A percentile compares a stretch with the other conserved stretches of the same genome.
Evolutionary conservation across 176 grass and related monocot species (phyloP).

Genomic region (Raddia distichophylla): DNA sequence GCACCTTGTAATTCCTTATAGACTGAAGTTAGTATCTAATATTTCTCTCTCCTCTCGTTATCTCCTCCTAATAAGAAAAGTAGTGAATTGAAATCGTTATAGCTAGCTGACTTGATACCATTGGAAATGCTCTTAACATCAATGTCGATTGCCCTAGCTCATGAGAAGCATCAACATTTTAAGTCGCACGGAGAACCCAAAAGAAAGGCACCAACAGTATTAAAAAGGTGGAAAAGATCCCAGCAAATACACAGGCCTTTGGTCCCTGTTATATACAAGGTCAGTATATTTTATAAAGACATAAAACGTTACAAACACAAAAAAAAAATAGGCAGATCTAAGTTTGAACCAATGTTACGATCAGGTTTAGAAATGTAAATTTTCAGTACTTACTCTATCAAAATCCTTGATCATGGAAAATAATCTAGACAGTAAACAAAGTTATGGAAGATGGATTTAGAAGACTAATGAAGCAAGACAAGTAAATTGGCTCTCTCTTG

Average conservation of each 20-base stretch:
- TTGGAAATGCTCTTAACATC: neutral
- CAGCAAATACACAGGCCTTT: neutral
- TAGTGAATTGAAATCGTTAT: too few relatives aligned
- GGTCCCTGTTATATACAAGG: neutral
- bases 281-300: neutral
- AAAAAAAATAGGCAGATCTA: neutral
- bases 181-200: constrained; percentile 9
- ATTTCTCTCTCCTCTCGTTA: too few relatives aligned
- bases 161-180: constrained; percentile 1
- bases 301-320: neutral
- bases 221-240: constrained; percentile 3
- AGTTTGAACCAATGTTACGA: neutral
- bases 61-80: too few relatives aligned
- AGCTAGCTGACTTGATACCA: too few relatives aligned
- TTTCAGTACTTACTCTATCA: neutral
- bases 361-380: neutral
- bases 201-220: neutral
- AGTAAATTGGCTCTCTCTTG: neutral
- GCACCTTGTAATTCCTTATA: too few relatives aligned
- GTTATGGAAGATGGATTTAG: neutral
- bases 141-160: constrained; percentile 19
- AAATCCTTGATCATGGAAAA: neutral
- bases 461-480: neutral
- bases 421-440: neutral
- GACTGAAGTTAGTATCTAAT: too few relatives aligned